phyloP scores from a whole-genome alignment of 169 alveolate species.

The Plasmodium billcollinsi region DNA sequence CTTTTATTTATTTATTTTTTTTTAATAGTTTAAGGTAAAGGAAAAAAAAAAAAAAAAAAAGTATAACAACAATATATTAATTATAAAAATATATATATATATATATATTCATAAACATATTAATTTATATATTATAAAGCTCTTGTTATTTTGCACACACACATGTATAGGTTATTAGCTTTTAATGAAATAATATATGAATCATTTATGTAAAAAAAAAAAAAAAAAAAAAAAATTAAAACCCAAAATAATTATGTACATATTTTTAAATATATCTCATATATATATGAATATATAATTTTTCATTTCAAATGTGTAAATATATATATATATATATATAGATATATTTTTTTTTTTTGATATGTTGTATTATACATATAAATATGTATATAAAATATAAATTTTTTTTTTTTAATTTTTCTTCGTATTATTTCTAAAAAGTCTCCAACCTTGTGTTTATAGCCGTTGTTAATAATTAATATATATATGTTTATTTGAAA shows the following conservation, averaged over 20 bases:
- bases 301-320: not conserved
- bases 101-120: too few species aligned
- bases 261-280: not conserved
- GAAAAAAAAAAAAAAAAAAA: too few species aligned
- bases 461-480: slow-evolving; percentile 23
- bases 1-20: too few species aligned
- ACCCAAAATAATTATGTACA: not conserved
- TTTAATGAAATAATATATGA: slow-evolving; percentile 14
- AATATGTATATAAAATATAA: not conserved
- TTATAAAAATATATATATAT: too few species aligned
- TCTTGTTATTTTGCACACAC: slow-evolving; percentile 54
- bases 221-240: slow-evolving; percentile 15
- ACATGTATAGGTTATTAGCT: slow-evolving; percentile 3
- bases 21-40: not conserved
- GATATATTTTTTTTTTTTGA: too few species aligned
- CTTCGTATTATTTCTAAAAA: slow-evolving; percentile 7
- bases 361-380: not conserved
- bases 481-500: slow-evolving; percentile 31
- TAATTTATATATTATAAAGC: not conserved
- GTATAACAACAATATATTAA: not conserved
- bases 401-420: slow-evolving; percentile 9
- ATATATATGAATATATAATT: not conserved
- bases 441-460: slow-evolving; percentile 33
- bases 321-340: not conserved
- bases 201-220: slow-evolving; percentile 6